Conservation (phyloP, 2,329 filamentous ascomycete species). For the Pseudogymnoascus sp. region DNA sequence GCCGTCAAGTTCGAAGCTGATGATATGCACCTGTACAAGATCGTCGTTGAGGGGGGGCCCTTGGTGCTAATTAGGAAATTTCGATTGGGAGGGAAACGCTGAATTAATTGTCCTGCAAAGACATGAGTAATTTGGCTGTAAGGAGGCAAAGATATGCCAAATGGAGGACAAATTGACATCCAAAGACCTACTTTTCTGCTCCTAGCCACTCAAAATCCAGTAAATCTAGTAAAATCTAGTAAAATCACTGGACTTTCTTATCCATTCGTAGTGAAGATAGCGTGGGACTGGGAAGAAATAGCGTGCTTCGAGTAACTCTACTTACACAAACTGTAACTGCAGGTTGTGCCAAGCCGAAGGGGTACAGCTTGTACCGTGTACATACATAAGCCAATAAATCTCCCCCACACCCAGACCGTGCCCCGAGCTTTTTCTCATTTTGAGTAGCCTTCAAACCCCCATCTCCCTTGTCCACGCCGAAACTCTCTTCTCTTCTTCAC, state of each 20-base stretch:
- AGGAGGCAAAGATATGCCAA: neutral
- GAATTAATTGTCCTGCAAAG: neutral
- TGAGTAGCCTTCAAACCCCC: neutral
- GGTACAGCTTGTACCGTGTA: neutral
- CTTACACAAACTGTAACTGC: neutral
- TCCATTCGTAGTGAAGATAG: neutral
- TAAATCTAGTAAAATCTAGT: neutral
- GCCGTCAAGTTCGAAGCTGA: neutral
- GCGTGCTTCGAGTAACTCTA: neutral
- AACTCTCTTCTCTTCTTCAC: neutral
- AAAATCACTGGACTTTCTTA: neutral
- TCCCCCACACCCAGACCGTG: neutral
- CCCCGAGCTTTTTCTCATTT: neutral
- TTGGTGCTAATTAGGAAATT: neutral
- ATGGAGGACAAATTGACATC: neutral
- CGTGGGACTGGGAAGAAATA: neutral
- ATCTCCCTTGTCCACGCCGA: neutral
- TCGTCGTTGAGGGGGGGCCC: neutral
- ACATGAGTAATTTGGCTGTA: no score
- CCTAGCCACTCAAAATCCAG: neutral
- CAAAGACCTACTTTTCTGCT: neutral
- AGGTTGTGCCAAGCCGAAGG: neutral
- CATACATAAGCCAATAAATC: neutral
- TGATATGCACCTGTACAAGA: neutral
- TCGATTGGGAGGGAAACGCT: neutral